Percentiles rank a stretch among this genome's conserved stretches.
Conservation (phyloP, 2,329 filamentous ascomycete species). For the Geoglossum cookeanum region DNA sequence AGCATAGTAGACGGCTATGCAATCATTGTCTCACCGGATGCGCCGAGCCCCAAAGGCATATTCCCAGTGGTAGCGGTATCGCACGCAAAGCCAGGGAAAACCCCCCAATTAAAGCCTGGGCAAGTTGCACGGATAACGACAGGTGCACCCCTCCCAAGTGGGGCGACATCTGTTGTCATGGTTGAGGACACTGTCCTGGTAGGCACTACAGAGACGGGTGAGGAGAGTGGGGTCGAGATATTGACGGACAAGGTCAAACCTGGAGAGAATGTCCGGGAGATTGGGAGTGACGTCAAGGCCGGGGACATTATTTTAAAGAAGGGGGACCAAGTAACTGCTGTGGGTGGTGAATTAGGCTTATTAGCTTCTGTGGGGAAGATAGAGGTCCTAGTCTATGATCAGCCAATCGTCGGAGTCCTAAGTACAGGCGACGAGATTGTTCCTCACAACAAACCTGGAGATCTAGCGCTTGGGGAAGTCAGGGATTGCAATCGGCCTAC, state of each 20-base stretch:
- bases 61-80: conserved; percentile 79
- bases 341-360: conserved; percentile 81
- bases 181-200: conserved; percentile 79
- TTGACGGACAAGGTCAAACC: conserved; percentile 53
- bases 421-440: conserved; percentile 94
- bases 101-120: conserved; percentile 45
- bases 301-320: conserved; percentile 51
- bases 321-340: conserved; percentile 66
- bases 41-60: conserved; percentile 46
- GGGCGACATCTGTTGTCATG: conserved; percentile 86
- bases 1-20: conserved; percentile 97
- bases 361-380: conserved; percentile 66
- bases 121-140: conserved; percentile 85
- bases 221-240: conserved; percentile 72
- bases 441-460: conserved; percentile 42
- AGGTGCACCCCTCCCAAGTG: conserved; percentile 72
- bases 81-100: conserved; percentile 58
- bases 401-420: conserved; percentile 65
- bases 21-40: conserved; percentile 44
- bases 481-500: conserved; percentile 85
- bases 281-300: conserved; percentile 67
- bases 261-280: conserved; percentile 77
- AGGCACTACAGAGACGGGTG: conserved; percentile 55
- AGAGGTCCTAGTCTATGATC: conserved; percentile 52
- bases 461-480: conserved; percentile 62